A percentile compares a stretch with the other conserved stretches of the same genome.
phyloP scores from a whole-genome alignment of 1,284 basidiomycete genomes.

The Ceratobasidium sp. region DNA sequence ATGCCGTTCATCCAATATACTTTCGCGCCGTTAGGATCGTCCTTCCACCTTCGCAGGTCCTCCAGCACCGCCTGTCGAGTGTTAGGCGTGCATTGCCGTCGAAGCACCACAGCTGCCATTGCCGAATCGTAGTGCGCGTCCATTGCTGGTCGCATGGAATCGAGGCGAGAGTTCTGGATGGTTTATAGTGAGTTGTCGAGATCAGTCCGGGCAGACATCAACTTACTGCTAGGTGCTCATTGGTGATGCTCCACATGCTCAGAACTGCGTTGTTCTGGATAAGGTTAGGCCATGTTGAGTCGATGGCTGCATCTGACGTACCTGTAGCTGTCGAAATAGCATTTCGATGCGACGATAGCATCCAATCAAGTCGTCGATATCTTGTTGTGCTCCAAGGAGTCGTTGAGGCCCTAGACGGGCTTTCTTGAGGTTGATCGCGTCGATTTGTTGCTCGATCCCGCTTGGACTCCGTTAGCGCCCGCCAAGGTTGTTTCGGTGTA shows the following conservation, averaged over 20 bases:
- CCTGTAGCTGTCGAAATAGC: not conserved
- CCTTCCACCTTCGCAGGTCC: constrained; percentile 48
- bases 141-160: not conserved
- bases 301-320: not conserved
- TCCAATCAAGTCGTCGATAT: too few relatives aligned
- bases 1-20: constrained; percentile 54
- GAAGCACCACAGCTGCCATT: too few relatives aligned
- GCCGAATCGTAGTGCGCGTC: too few relatives aligned
- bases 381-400: too few relatives aligned
- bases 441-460: too few relatives aligned
- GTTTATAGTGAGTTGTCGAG: too few relatives aligned
- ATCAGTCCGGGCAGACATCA: not conserved
- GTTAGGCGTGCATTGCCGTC: too few relatives aligned
- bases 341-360: too few relatives aligned
- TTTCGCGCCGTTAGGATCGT: constrained; percentile 17
- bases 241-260: not conserved
- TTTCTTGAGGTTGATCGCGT: too few relatives aligned
- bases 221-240: not conserved
- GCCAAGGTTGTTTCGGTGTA: too few relatives aligned
- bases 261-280: not conserved
- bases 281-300: not conserved
- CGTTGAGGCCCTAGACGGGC: too few relatives aligned
- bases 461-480: too few relatives aligned
- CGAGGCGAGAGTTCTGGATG: not conserved
- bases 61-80: constrained; percentile 47